phyloP scores from a whole-genome alignment of 78 protist genomes.

The Corallochytrium limacisporum region DNA sequence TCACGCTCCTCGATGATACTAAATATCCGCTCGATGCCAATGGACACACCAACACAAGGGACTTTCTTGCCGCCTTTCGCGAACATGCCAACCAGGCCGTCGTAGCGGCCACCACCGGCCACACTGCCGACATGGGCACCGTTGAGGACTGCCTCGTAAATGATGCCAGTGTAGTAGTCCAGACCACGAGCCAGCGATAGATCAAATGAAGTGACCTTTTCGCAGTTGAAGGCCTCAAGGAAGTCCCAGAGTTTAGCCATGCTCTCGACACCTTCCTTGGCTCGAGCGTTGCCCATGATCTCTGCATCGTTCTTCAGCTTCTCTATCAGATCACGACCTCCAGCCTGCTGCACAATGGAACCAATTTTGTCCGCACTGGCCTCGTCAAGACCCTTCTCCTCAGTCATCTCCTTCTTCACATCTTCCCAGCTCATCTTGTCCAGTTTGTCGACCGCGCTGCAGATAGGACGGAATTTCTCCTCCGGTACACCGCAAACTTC shows the following conservation, averaged over 20 bases:
- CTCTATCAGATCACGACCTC: conserved; percentile 20
- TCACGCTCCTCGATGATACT: conserved; percentile 36
- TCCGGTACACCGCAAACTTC: conserved; percentile 80
- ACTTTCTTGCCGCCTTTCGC: conserved; percentile 19
- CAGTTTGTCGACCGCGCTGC: conserved; percentile 85
- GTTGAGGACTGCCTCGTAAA: conserved; percentile 68
- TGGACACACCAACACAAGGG: conserved; percentile 79
- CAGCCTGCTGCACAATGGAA: conserved; percentile 12
- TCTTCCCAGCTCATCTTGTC: conserved; percentile 80
- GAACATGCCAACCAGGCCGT: conserved; percentile 77
- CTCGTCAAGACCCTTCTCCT: conserved; percentile 43
- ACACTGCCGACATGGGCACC: conserved; percentile 59
- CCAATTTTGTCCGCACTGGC: conserved; percentile 53
- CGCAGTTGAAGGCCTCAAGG: conserved; percentile 22
- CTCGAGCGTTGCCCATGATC: conserved; percentile 19
- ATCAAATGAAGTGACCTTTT: conserved; percentile 45
- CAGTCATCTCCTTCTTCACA: conserved; percentile 72
- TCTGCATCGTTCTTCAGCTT: neutral
- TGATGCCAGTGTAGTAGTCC: conserved; percentile 83
- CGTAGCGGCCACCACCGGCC: conserved; percentile 92
- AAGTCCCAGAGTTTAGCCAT: conserved; percentile 34
- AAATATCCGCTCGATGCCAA: conserved; percentile 85
- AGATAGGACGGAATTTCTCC: conserved; percentile 60
- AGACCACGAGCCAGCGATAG: conserved; percentile 78
- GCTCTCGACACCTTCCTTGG: conserved; percentile 35